Percentiles rank a stretch among this genome's conserved stretches.
Evolutionary conservation across 2,329 filamentous ascomycete genomes (phyloP).

Genomic region (Mariannaea elegans): DNA sequence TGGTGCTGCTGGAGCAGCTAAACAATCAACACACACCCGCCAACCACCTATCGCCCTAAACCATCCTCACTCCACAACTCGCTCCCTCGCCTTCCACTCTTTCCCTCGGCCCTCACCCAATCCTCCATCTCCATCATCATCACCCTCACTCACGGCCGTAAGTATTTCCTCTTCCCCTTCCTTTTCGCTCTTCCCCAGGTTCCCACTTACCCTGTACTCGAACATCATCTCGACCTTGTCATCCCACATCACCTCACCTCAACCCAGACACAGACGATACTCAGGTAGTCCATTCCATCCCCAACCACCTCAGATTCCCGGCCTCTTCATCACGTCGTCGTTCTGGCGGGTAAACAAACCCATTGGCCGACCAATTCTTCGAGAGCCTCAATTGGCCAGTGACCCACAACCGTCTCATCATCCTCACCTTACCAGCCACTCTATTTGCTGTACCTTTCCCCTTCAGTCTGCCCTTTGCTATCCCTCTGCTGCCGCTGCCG

Average conservation of each 20-base stretch:
- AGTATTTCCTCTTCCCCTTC: constrained; percentile 5
- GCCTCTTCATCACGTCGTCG: constrained; percentile 14
- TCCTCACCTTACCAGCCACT: constrained; percentile 26
- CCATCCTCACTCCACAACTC: not conserved
- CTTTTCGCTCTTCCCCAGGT: constrained; percentile 1
- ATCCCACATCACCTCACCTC: constrained; percentile 2
- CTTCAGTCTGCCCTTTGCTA: not conserved
- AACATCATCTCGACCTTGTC: not conserved
- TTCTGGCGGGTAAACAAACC: constrained; percentile 48
- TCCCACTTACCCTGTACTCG: constrained; percentile 18
- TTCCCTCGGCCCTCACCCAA: not conserved
- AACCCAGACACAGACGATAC: not conserved
- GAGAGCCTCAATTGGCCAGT: constrained; percentile 42
- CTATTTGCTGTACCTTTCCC: constrained; percentile 8
- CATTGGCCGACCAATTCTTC: constrained; percentile 44
- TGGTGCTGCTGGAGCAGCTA: not conserved
- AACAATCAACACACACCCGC: constrained; percentile 20
- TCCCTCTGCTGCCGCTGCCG: not conserved
- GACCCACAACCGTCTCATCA: constrained; percentile 29
- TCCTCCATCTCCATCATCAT: constrained; percentile 24
- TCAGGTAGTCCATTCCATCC: constrained; percentile 2
- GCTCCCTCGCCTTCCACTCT: constrained; percentile 10
- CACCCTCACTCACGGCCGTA: constrained; percentile 6
- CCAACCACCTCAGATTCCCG: constrained; percentile 20
- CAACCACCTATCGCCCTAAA: not conserved